Evolutionary conservation across 2,329 filamentous ascomycete genomes (phyloP), one percentile per base, ranked within the genome.

Genomic region (Microthyrium microscopicum): DNA sequence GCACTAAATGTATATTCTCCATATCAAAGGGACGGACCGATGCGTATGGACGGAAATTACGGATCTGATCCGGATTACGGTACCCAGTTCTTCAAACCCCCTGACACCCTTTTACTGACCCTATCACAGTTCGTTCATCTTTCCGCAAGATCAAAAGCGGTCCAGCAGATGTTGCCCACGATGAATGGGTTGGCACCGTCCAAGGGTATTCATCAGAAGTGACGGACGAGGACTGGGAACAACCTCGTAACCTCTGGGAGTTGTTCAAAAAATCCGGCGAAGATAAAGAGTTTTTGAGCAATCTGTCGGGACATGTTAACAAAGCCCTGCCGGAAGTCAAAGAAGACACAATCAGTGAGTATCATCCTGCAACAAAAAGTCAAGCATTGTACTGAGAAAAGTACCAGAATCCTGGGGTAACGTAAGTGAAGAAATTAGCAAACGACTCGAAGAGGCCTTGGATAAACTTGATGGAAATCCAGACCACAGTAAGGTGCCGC

Each of bases 11-110:
- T 50, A 2, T 50, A 48, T 30, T 40, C 40, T 1, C 45, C 47
- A 3, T 50, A 42, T 33, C 41, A 47, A 29, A 44, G 52, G 8
- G 51, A 55, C 31, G 51, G 52, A 11, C 39, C 45, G 26, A 43
- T 37, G 35, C 42, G 26, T 21, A 41, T 54, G n/a, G 45, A 50
- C n/a, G 50, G 53, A 7, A 65, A 65, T 45, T 62, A 64, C 40
- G 60, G 59, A 7, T 48, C 44, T 2, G 54, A 61, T 26, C 60
- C 61, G 6, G 54, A 59, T 42, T 64, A 65, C 39, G 50, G 54
- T 4, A 46, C 50, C 9, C 53, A n/a, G n/a, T n/a, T n/a, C 48
- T 45, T 33, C 46, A 43, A 12, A 38, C 45, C 1, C 40, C 51
- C 18, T 43, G 39, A 5, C 45, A n/a, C n/a, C n/a, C n/a, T n/a